Evolutionary conservation across 2,329 filamentous ascomycete species (phyloP).

Genomic region (Pseudocercospora macadamiae): DNA sequence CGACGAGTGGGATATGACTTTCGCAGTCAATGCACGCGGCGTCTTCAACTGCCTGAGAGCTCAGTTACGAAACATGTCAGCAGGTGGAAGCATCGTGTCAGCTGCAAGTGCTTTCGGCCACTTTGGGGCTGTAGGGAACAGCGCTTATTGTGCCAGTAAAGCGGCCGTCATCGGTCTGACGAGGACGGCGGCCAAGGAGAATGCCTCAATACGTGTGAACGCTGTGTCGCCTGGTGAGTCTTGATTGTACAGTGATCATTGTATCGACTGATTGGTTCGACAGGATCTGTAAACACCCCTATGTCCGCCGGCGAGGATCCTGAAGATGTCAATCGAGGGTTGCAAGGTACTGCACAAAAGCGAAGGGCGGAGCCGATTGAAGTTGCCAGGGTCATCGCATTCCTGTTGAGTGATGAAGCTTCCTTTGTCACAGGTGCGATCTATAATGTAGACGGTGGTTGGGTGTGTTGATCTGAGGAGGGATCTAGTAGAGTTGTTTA

Average conservation of each 20-base stretch:
- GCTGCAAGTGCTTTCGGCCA: not conserved
- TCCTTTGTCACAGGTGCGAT: slow-evolving; percentile 13
- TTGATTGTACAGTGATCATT: not conserved
- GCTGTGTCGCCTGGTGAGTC: not conserved
- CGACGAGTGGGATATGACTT: not conserved
- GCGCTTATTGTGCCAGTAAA: slow-evolving; percentile 5
- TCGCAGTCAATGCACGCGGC: slow-evolving; percentile 4
- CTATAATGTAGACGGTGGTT: slow-evolving; percentile 11
- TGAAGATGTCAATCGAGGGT: not conserved
- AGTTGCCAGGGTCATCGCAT: slow-evolving; percentile 9
- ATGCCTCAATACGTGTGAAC: not conserved
- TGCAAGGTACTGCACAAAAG: slow-evolving; percentile 6
- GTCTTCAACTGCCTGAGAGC: slow-evolving; percentile 7
- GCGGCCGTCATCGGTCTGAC: slow-evolving; percentile 6
- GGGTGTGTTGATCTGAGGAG: not conserved
- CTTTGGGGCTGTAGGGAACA: not conserved
- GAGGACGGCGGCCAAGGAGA: not conserved
- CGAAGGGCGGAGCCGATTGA: slow-evolving; percentile 4
- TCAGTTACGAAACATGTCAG: not conserved
- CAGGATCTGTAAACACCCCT: slow-evolving; percentile 4
- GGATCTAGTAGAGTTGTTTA: no score
- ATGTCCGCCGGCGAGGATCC: slow-evolving; percentile 3
- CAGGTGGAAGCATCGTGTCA: slow-evolving; percentile 1
- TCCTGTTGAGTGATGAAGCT: slow-evolving; percentile 11
- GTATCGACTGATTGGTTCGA: not conserved